Evolutionary conservation across 345 rosid species (phyloP).

Genomic region (Gossypium thurberi): DNA sequence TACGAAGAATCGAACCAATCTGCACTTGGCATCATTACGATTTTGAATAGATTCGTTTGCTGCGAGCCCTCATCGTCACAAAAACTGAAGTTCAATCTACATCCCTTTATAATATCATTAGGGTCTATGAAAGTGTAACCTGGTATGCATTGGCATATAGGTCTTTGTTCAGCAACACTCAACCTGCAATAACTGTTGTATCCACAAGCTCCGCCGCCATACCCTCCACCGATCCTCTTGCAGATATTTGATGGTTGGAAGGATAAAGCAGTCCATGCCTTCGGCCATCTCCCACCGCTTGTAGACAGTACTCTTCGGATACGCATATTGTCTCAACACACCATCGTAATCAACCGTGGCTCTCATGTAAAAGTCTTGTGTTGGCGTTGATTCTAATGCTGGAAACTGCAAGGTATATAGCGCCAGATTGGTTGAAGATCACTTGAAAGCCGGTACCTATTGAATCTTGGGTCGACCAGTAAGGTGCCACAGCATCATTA

Average conservation of each 20-base stretch:
- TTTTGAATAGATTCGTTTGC: slow-evolving; percentile 19
- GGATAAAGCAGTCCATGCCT: slow-evolving; percentile 22
- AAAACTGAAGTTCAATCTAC: slow-evolving; percentile 26
- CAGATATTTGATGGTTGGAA: slow-evolving; percentile 40
- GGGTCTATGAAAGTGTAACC: slow-evolving; percentile 35
- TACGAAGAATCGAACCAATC: slow-evolving; percentile 39
- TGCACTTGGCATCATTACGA: slow-evolving; percentile 16
- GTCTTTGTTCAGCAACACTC: slow-evolving; percentile 26
- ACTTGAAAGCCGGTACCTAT: slow-evolving; percentile 1
- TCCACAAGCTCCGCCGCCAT: slow-evolving; percentile 51
- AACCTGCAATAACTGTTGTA: slow-evolving; percentile 43
- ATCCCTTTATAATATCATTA: slow-evolving; percentile 31
- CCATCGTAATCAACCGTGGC: slow-evolving; percentile 51
- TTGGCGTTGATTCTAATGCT: neutral
- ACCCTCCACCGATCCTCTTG: neutral
- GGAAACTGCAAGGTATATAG: slow-evolving; percentile 25
- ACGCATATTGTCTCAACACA: slow-evolving; percentile 44
- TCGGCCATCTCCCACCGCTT: neutral
- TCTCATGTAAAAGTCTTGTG: slow-evolving; percentile 22
- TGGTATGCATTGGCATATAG: slow-evolving; percentile 40
- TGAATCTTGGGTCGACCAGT: slow-evolving; percentile 24
- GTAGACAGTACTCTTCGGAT: slow-evolving; percentile 29
- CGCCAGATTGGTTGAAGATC: slow-evolving; percentile 42
- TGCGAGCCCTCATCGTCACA: slow-evolving; percentile 20
- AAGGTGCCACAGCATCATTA: slow-evolving; percentile 6